phyloP scores from a whole-genome alignment of 768 basidiomycete genomes.

The Mycena vulgaris region DNA sequence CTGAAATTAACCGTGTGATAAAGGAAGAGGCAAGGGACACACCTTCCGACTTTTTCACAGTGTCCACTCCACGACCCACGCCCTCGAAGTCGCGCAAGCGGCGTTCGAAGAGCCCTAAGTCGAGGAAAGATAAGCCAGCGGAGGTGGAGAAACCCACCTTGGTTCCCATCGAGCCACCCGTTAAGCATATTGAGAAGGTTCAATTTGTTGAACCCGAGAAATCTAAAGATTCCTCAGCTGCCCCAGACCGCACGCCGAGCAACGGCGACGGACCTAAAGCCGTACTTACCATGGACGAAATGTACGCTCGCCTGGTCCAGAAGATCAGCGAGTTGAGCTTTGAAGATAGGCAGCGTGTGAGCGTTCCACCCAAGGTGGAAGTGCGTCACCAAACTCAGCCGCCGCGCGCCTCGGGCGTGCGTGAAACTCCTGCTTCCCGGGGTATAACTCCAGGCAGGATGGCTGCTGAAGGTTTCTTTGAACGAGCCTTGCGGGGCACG shows the following conservation, averaged over 20 bases:
- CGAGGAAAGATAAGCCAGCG: neutral
- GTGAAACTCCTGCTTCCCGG: neutral
- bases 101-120: constrained; percentile 6
- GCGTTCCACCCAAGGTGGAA: too few relatives aligned
- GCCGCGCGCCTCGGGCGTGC: neutral
- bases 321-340: constrained; percentile 21
- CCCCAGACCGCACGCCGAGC: too few relatives aligned
- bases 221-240: neutral
- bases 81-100: neutral
- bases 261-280: neutral
- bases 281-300: neutral
- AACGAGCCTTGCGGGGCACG: neutral
- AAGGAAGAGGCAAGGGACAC: too few relatives aligned
- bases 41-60: too few relatives aligned
- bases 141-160: too few relatives aligned
- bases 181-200: neutral
- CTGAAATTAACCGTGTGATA: too few relatives aligned
- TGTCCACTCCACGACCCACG: neutral
- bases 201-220: neutral
- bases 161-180: neutral
- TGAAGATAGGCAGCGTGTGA: neutral
- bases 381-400: neutral
- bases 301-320: neutral
- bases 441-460: neutral
- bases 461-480: neutral